Conservation (phyloP, 345 rosid genomes). For the Eucalyptus cloeziana region DNA sequence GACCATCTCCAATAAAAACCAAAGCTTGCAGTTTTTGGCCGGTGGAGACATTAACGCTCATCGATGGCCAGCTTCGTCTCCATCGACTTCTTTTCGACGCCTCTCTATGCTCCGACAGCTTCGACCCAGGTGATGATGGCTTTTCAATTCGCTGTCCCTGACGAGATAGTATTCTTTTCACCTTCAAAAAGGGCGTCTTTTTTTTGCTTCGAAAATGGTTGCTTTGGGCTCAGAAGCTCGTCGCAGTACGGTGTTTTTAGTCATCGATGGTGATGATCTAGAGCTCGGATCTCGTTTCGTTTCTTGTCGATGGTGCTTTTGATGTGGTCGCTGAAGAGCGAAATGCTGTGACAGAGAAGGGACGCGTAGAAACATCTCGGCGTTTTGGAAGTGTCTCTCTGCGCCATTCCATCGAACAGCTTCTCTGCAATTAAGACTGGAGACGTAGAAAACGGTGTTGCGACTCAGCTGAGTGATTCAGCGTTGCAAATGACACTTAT, state of each 20-base stretch:
- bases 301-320: not conserved
- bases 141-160: not conserved
- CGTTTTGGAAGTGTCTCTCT: not conserved
- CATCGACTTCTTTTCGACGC: not conserved
- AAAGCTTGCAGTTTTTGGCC: not conserved
- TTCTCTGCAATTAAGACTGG: not conserved
- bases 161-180: not conserved
- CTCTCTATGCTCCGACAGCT: not conserved
- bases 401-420: not conserved
- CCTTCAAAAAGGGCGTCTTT: not conserved
- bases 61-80: not conserved
- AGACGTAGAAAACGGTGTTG: not conserved
- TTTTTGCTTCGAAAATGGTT: not conserved
- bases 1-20: not conserved
- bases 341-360: not conserved
- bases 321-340: not conserved
- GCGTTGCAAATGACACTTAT: not conserved
- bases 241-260: not conserved
- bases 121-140: not conserved
- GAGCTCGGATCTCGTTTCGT: not conserved
- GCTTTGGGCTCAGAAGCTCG: not conserved
- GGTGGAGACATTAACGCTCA: not conserved
- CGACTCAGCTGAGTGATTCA: not conserved
- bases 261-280: not conserved
- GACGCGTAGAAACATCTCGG: not conserved